Percentiles rank a stretch among this genome's conserved stretches.
Conservation (phyloP, 2,329 filamentous ascomycete genomes). For the Talaromyces sp. region DNA sequence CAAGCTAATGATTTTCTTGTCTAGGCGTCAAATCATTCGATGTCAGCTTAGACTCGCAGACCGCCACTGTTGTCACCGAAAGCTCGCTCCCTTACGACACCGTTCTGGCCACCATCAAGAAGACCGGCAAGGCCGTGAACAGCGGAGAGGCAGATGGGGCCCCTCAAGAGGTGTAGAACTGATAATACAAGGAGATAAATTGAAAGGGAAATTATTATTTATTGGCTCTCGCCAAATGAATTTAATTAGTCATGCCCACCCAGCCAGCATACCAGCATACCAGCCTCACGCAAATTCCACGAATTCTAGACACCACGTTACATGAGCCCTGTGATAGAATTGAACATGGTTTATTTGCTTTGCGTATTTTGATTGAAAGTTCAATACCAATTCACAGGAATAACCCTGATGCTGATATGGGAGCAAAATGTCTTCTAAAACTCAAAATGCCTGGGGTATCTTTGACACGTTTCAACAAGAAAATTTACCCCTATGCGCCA, state of each 20-base stretch:
- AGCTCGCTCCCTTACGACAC: conserved; percentile 69
- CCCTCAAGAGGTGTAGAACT: conserved; percentile 28
- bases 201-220: neutral
- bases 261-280: neutral
- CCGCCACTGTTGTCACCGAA: conserved; percentile 69
- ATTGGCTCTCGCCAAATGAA: neutral
- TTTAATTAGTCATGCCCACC: neutral
- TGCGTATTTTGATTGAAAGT: neutral
- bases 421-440: neutral
- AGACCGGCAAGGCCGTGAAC: conserved; percentile 92
- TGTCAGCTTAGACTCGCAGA: conserved; percentile 82
- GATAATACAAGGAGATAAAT: neutral
- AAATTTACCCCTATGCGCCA: neutral
- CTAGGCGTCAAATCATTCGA: conserved; percentile 81
- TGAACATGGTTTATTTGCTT: neutral
- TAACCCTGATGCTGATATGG: neutral
- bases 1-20: neutral
- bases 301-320: neutral
- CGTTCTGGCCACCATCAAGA: conserved; percentile 82
- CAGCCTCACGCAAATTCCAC: neutral
- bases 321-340: neutral
- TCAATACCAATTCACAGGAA: neutral
- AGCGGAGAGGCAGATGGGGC: conserved; percentile 47
- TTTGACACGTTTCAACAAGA: neutral
- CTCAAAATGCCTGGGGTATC: neutral